Evolutionary conservation across 345 rosid species (phyloP).

Genomic region (Turnera subulata): DNA sequence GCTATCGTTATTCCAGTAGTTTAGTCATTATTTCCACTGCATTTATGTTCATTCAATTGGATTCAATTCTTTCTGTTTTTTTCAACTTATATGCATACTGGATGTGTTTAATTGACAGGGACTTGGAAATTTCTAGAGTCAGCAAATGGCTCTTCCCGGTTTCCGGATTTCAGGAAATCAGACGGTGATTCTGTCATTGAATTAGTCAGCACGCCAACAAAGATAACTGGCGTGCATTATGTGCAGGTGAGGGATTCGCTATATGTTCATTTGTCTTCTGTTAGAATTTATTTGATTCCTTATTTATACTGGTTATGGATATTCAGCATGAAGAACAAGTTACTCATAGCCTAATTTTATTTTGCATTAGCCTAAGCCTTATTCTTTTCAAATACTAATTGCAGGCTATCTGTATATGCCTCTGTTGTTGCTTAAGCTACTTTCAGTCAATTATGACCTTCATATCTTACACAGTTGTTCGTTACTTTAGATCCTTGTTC

Average conservation of each 20-base stretch:
- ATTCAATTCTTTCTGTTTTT: slow-evolving; percentile 3
- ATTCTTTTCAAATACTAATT: too few species aligned
- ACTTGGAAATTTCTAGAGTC: slow-evolving; percentile 81
- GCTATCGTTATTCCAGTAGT: too few species aligned
- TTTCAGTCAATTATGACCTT: too few species aligned
- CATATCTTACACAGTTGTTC: too few species aligned
- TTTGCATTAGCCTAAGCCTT: too few species aligned
- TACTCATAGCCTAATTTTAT: too few species aligned
- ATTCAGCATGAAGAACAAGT: too few species aligned
- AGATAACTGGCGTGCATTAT: slow-evolving; percentile 90
- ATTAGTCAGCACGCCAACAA: slow-evolving; percentile 79
- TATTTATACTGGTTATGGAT: background rate
- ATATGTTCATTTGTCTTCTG: background rate
- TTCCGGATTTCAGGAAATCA: slow-evolving; percentile 73
- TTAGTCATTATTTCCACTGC: background rate
- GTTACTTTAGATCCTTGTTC: too few species aligned
- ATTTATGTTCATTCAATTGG: background rate
- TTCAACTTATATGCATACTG: slow-evolving; percentile 10
- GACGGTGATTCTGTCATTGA: slow-evolving; percentile 78
- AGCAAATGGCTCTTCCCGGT: slow-evolving; percentile 72
- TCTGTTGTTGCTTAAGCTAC: too few species aligned
- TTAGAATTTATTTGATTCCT: background rate
- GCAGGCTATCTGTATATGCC: too few species aligned
- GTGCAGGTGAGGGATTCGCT: slow-evolving; percentile 58
- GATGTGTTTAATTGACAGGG: slow-evolving; percentile 47